Conservation (phyloP, 1,284 basidiomycete species). For the Ceratobasidium sp. region DNA sequence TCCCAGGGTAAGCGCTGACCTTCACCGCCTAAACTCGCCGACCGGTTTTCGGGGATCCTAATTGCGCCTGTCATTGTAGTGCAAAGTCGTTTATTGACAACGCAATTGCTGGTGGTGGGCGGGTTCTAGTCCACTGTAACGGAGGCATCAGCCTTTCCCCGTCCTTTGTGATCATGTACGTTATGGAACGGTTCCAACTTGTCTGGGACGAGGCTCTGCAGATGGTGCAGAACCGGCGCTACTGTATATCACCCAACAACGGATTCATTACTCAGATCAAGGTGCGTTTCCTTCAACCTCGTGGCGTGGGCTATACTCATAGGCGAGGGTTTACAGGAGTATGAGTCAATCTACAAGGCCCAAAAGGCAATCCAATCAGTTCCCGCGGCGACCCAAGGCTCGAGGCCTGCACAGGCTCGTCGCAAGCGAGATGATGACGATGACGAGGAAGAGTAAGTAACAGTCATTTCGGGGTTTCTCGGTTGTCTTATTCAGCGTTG, state of each 20-base stretch:
- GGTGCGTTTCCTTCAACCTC: conserved; percentile 53
- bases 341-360: conserved; percentile 87
- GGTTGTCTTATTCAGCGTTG: neutral
- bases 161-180: conserved; percentile 89
- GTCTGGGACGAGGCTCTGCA: conserved; percentile 85
- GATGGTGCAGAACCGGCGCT: conserved; percentile 86
- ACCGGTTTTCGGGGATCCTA: neutral
- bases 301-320: conserved; percentile 16
- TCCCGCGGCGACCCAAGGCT: conserved; percentile 50
- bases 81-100: conserved; percentile 81
- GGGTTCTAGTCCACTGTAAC: conserved; percentile 90
- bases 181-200: conserved; percentile 82
- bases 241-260: conserved; percentile 88
- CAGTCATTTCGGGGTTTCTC: neutral
- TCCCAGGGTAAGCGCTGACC: conserved; percentile 65
- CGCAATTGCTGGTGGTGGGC: conserved; percentile 71
- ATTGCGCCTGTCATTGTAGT: conserved; percentile 50
- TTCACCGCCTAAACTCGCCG: conserved; percentile 27
- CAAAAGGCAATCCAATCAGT: conserved; percentile 63
- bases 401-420: conserved; percentile 56
- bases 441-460: conserved; percentile 56
- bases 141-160: conserved; percentile 91
- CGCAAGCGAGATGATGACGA: conserved; percentile 71
- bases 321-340: conserved; percentile 63
- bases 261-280: conserved; percentile 89